A percentile compares a stretch with the other conserved stretches of the same genome.
Evolutionary conservation across 106 monocot genomes (phyloP).

Genomic region (Dendrobium catenatum): DNA sequence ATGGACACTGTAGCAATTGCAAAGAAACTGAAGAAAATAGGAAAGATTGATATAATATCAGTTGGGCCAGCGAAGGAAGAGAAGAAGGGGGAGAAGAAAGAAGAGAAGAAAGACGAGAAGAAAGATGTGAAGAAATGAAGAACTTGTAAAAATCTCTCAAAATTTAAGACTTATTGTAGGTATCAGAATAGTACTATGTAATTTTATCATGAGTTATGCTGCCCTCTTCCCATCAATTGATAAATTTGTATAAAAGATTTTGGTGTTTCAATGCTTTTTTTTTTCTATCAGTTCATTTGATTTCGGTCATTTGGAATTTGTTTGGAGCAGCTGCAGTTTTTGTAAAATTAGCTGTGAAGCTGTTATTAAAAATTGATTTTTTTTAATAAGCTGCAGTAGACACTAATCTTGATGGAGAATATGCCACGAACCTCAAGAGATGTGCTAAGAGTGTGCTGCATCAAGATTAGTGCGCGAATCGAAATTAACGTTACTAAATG

Average conservation of each 20-base stretch:
- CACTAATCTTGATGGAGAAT: no score
- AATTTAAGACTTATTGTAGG: neutral
- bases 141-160: neutral
- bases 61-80: conserved; percentile 91
- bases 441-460: no score
- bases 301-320: no score
- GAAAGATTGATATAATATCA: conserved; percentile 64
- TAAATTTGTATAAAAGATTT: neutral
- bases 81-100: conserved; percentile 67
- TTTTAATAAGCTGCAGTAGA: no score
- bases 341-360: no score
- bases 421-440: no score
- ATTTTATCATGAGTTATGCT: neutral
- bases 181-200: neutral
- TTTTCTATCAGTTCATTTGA: no score
- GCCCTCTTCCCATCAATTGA: neutral
- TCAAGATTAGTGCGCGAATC: no score
- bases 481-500: no score
- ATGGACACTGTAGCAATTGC: conserved; percentile 72
- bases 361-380: no score
- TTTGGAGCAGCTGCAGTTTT: no score
- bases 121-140: conserved; percentile 4
- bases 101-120: conserved; percentile 2
- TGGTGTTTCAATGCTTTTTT: no score
- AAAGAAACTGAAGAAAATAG: conserved; percentile 81